These are phyloP conservation scores for Basidiobolus meristosporus DNA, from an alignment of 371 early-diverging fungal genomes.

Conservation along the genomic window DNA sequence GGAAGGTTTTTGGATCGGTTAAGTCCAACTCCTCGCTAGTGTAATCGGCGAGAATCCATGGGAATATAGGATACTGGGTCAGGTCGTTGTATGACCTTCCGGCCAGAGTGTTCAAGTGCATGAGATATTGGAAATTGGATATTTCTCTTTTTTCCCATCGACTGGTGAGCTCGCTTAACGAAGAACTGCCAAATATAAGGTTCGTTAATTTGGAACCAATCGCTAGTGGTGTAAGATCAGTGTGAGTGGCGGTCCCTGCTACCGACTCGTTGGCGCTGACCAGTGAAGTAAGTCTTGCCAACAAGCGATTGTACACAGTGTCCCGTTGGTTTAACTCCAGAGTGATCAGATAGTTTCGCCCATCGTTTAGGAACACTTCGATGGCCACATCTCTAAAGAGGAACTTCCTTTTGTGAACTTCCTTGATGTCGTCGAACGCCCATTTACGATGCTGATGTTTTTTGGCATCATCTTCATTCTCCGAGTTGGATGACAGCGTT, in stretches of 20 bases:
- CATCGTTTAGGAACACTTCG: slow-evolving; percentile 59
- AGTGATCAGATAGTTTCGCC: slow-evolving; percentile 49
- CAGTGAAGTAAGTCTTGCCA: slow-evolving; percentile 24
- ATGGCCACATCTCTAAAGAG: slow-evolving; percentile 53
- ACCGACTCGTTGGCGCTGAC: slow-evolving; percentile 19
- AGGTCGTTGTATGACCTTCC: slow-evolving; percentile 51
- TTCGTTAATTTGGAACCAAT: slow-evolving; percentile 21
- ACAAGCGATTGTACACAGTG: slow-evolving; percentile 38
- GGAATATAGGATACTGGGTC: slow-evolving; percentile 53
- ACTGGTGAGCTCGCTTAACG: slow-evolving; percentile 38
- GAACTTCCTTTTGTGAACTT: slow-evolving; percentile 50
- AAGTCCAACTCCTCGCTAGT: slow-evolving; percentile 46
- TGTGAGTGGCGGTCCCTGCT: slow-evolving; percentile 14
- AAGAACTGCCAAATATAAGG: slow-evolving; percentile 43
- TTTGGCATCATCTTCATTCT: slow-evolving; percentile 17
- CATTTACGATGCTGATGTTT: slow-evolving; percentile 34
- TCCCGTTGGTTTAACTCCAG: slow-evolving; percentile 43
- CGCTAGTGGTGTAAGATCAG: slow-evolving; percentile 11
- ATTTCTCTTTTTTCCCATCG: slow-evolving; percentile 62
- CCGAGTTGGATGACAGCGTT: slow-evolving; percentile 30
- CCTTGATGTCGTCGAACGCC: slow-evolving; percentile 39
- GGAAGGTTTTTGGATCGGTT: slow-evolving; percentile 38
- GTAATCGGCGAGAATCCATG: slow-evolving; percentile 58
- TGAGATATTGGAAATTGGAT: slow-evolving; percentile 72
- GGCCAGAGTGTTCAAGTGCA: slow-evolving; percentile 71